Percentiles rank a stretch among this genome's conserved stretches.
Evolutionary conservation across 805 yeast genomes (phyloP).

Genomic region (Saturnispora hagleri): DNA sequence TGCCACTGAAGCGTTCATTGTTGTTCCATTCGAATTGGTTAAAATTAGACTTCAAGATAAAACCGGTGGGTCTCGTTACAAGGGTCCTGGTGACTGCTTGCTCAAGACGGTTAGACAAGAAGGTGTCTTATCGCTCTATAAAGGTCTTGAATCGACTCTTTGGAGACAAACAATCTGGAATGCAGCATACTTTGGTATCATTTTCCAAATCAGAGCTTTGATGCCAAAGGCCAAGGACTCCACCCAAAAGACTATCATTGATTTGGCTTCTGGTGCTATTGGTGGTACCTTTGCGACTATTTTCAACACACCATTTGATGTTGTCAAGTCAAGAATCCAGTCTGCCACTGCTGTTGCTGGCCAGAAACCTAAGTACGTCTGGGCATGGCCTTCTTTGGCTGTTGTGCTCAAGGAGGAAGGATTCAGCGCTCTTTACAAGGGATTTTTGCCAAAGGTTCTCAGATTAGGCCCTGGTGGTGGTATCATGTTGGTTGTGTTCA

Average conservation of each 20-base stretch:
- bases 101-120: conserved; percentile 60
- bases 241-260: conserved; percentile 73
- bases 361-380: conserved; percentile 76
- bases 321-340: conserved; percentile 94
- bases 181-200: conserved; percentile 95
- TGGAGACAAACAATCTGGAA: conserved; percentile 98
- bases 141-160: conserved; percentile 92
- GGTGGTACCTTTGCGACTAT: conserved; percentile 98
- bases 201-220: conserved; percentile 71
- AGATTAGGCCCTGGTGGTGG: conserved; percentile 99
- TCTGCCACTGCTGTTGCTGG: conserved; percentile 58
- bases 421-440: conserved; percentile 82
- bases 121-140: conserved; percentile 77
- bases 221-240: conserved; percentile 70
- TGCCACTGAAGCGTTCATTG: conserved; percentile 92
- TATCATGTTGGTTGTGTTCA: conserved; percentile 91
- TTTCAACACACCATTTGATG: conserved; percentile 94
- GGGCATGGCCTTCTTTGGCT: conserved; percentile 78
- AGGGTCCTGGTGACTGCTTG: conserved; percentile 77
- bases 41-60: conserved; percentile 92
- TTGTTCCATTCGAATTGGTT: conserved; percentile 94
- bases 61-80: conserved; percentile 47
- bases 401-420: conserved; percentile 88
- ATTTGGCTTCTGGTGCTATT: conserved; percentile 83
- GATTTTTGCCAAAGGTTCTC: conserved; percentile 92